Evolutionary conservation across 257 asterid species (phyloP).

Genomic region (Solanum chilense): DNA sequence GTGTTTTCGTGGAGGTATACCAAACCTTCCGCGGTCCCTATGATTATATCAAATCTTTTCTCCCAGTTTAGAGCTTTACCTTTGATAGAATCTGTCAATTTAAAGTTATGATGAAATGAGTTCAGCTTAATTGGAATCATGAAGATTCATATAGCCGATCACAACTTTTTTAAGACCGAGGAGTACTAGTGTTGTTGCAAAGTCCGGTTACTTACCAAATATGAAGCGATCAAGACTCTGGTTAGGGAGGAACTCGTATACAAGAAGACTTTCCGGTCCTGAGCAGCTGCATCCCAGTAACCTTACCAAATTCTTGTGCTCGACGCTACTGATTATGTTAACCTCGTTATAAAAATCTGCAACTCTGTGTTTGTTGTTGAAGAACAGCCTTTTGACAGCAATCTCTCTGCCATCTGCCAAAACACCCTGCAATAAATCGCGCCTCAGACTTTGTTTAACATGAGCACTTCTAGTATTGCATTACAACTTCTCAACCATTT

Average conservation of each 20-base stretch:
- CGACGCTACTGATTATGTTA: slow-evolving; percentile 13
- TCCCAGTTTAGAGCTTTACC: slow-evolving; percentile 35
- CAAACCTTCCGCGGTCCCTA: slow-evolving; percentile 28
- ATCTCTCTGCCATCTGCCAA: slow-evolving; percentile 20
- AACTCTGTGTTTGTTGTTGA: slow-evolving; percentile 7
- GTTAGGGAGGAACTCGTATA: slow-evolving; percentile 15
- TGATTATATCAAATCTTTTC: slow-evolving; percentile 32
- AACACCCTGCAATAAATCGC: neutral
- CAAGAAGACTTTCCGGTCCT: slow-evolving; percentile 22
- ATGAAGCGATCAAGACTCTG: slow-evolving; percentile 19
- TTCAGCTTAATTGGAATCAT: neutral
- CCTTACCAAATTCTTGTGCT: slow-evolving; percentile 14
- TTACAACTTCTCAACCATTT: neutral
- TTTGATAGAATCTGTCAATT: slow-evolving; percentile 12
- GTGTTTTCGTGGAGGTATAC: slow-evolving; percentile 38
- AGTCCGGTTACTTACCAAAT: slow-evolving; percentile 11
- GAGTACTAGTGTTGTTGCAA: neutral
- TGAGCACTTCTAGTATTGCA: neutral
- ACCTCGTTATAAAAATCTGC: slow-evolving; percentile 20
- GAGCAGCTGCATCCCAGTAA: slow-evolving; percentile 21
- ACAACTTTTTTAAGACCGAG: neutral
- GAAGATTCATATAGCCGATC: neutral
- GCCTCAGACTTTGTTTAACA: neutral
- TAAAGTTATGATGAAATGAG: neutral
- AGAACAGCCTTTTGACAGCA: slow-evolving; percentile 23